phyloP scores from a whole-genome alignment of 2,329 filamentous ascomycete genomes.

The Sarocladiaceae sp. region DNA sequence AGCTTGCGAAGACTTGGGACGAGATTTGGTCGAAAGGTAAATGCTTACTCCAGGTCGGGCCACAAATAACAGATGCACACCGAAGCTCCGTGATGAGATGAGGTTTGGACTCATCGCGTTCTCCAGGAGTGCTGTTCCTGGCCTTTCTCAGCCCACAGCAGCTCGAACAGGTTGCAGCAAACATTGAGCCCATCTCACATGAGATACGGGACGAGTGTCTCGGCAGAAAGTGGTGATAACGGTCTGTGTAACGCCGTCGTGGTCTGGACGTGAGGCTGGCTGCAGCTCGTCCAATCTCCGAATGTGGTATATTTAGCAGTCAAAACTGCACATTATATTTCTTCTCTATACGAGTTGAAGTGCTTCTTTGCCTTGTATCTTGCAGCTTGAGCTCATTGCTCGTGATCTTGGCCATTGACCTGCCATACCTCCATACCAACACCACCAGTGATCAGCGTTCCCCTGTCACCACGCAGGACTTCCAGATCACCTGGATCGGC shows the following conservation, averaged over 20 bases:
- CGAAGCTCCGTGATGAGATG: too few species aligned
- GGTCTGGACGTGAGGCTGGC: background rate
- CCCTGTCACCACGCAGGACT: slow-evolving; percentile 22
- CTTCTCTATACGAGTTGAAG: background rate
- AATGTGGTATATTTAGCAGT: background rate
- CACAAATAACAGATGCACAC: too few species aligned
- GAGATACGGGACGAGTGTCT: background rate
- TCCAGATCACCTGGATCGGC: slow-evolving; percentile 55
- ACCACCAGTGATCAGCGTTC: slow-evolving; percentile 36
- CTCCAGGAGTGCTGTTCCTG: too few species aligned
- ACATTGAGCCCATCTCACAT: background rate
- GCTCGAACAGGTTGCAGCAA: background rate
- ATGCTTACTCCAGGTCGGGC: too few species aligned
- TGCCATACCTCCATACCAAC: slow-evolving; percentile 44
- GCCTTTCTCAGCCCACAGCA: background rate
- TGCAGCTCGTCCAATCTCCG: background rate
- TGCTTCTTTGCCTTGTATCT: too few species aligned
- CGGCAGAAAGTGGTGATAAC: background rate
- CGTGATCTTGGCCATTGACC: background rate
- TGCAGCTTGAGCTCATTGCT: too few species aligned
- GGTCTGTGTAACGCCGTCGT: background rate
- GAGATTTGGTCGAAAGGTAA: too few species aligned
- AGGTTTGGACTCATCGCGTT: too few species aligned
- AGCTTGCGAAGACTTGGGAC: background rate
- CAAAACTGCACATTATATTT: too few species aligned